Evolutionary conservation across 495 filamentous ascomycete genomes (phyloP), one percentile per base, ranked within the genome.

Genomic region (Lineolata rhizophorae): DNA sequence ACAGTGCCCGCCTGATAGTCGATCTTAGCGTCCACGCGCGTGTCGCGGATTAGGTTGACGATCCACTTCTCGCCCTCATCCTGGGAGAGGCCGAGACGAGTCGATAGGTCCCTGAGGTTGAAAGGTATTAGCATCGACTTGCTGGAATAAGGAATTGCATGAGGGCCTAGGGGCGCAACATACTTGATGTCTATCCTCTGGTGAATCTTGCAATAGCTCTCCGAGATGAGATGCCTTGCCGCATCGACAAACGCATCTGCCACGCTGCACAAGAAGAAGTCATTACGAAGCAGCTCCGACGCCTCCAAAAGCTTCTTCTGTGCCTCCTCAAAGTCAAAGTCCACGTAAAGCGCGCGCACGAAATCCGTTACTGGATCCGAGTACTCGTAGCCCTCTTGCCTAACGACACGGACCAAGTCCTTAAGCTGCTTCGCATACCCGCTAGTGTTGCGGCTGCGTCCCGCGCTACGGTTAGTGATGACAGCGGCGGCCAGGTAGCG

Each of bases 11-110:
- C 81, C 61, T 95, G 77, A 58, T 92, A 95, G 54, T 97, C 87
- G 42, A 97, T 90, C 68, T 97, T 97, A 39, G 90, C 87, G 46
- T 97, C 87, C 25, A 97, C 79, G 31, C 87, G 66, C 2, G 87
- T 97, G 51, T 97, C 87, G 36, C 87, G 72, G 57, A 97, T 97
- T 27, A 95, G 67, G 59, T 97, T 97, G 37, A 97, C 87, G 42
- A 97, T 97, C 90, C 90, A 95, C 63, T 94, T 95, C 70, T 97
- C 87, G 41, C 90, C 87, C 44, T 92, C 87, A 45, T 92, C 82
- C 45, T 81, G 69, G 46, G 70, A 78, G 37, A 97, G 60, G 37
- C 87, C 87, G 31, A 97, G 64, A 39, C 84, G 71, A 37, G 72
- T 73, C 38, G 82, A 91, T 12, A 97, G 65, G 45, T 95, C 90